A percentile compares a stretch with the other conserved stretches of the same genome.
phyloP scores from a whole-genome alignment of 495 filamentous ascomycete species.

The Tuber microsphaerosporum region DNA sequence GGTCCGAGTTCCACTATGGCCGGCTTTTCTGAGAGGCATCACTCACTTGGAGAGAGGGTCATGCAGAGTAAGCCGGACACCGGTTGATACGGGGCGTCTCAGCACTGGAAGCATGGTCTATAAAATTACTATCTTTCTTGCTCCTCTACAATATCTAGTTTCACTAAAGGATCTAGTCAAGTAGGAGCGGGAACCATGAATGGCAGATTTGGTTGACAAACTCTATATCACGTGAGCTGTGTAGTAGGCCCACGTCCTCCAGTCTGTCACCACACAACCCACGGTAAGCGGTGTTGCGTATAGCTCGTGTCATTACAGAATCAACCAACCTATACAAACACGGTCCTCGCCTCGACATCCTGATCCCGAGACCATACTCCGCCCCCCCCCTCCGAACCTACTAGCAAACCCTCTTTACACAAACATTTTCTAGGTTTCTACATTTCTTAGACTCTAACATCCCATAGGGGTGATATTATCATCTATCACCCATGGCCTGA shows the following conservation, averaged over 20 bases:
- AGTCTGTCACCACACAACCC: background rate
- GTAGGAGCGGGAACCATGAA: background rate
- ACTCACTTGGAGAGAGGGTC: background rate
- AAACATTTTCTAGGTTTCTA: background rate
- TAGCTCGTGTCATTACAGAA: background rate
- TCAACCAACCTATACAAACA: background rate
- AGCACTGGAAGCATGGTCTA: background rate
- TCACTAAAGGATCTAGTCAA: background rate
- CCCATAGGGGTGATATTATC: background rate
- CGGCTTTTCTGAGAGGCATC: background rate
- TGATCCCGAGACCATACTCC: background rate
- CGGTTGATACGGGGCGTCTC: background rate
- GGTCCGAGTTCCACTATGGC: background rate
- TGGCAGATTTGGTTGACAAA: background rate
- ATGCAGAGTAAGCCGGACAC: background rate
- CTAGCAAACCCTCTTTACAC: background rate
- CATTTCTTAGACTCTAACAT: background rate
- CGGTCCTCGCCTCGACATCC: background rate
- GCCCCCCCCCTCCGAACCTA: background rate
- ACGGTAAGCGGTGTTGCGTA: background rate
- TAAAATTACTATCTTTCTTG: background rate
- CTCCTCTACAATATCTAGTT: background rate
- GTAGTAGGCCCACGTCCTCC: background rate
- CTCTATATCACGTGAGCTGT: background rate
- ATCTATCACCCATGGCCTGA: background rate